Evolutionary conservation across 106 monocot species (phyloP).

Genomic region (Allium sativum): DNA sequence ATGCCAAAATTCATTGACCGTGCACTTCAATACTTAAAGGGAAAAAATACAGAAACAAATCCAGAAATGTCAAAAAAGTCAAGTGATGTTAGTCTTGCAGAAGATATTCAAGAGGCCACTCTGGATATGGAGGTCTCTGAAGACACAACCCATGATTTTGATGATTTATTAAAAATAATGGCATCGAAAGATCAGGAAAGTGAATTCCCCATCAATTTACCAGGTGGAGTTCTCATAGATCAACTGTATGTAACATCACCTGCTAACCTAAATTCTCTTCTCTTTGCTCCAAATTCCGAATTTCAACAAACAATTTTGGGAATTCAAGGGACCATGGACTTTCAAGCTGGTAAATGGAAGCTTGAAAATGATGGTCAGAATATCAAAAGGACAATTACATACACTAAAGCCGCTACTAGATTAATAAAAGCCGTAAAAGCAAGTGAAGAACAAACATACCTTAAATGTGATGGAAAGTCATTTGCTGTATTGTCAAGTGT

Average conservation of each 20-base stretch:
- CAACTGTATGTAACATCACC: conserved; percentile 52
- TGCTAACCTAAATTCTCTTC: conserved; percentile 40
- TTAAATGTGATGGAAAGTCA: conserved; percentile 70
- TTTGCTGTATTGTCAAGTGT: conserved; percentile 60
- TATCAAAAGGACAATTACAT: conserved; percentile 63
- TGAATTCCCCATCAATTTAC: conserved; percentile 61
- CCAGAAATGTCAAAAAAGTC: conserved; percentile 10
- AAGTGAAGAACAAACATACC: conserved; percentile 68
- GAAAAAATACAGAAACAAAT: conserved; percentile 30
- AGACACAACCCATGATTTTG: conserved; percentile 31
- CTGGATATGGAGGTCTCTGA: conserved; percentile 12
- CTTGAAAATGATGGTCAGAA: conserved; percentile 40
- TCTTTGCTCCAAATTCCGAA: conserved; percentile 70
- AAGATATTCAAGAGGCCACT: conserved; percentile 4
- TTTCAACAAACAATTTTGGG: conserved; percentile 55
- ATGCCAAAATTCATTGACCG: conserved; percentile 33
- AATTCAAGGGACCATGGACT: conserved; percentile 48
- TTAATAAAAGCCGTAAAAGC: conserved; percentile 81
- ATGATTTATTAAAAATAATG: conserved; percentile 53
- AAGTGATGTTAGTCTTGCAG: conserved; percentile 16
- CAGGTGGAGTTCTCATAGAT: conserved; percentile 68
- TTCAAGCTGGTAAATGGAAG: conserved; percentile 45
- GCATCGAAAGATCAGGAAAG: conserved; percentile 42
- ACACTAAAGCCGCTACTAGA: conserved; percentile 64
- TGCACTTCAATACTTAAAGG: conserved; percentile 32